A percentile compares a stretch with the other conserved stretches of the same genome.
These are phyloP conservation scores for Metarhizium anisopliae DNA, from an alignment of 2,329 filamentous ascomycete species.

Conservation along the genomic window DNA sequence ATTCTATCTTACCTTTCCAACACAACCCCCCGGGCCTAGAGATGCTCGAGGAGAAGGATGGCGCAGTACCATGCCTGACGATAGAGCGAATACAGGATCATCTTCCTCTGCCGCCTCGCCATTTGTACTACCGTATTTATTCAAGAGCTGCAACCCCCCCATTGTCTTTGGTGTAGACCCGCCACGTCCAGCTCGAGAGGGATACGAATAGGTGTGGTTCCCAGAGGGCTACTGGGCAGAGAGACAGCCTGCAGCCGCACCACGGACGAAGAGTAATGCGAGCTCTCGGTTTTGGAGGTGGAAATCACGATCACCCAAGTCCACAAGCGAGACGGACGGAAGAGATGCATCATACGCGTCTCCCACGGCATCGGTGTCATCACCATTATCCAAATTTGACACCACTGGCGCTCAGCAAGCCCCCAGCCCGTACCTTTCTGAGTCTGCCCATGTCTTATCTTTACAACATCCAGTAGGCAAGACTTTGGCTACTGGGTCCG, in stretches of 20 bases:
- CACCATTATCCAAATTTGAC: conserved; percentile 6
- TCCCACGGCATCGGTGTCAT: conserved; percentile 13
- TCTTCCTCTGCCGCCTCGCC: not conserved
- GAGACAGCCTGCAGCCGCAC: conserved; percentile 25
- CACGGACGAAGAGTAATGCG: conserved; percentile 23
- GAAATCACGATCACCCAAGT: conserved; percentile 28
- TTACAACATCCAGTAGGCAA: conserved; percentile 27
- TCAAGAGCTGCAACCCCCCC: not conserved
- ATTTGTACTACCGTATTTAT: not conserved
- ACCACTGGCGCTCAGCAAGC: conserved; percentile 12
- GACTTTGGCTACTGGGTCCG: conserved; percentile 5
- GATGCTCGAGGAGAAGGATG: conserved; percentile 1
- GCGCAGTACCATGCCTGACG: conserved; percentile 5
- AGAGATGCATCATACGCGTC: conserved; percentile 14
- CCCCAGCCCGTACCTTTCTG: conserved; percentile 35
- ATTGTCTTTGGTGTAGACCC: conserved; percentile 34
- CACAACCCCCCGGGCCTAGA: conserved; percentile 2
- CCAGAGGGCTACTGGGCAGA: conserved; percentile 56
- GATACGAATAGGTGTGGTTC: conserved; percentile 55
- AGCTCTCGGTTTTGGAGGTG: conserved; percentile 30
- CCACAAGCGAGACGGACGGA: conserved; percentile 23
- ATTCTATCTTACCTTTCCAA: conserved; percentile 10
- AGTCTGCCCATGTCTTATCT: conserved; percentile 38
- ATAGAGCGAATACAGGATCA: not conserved
- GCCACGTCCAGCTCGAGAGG: conserved; percentile 43